Evolutionary conservation across 2,329 filamentous ascomycete species (phyloP).

Genomic region (Uncinocarpus reesii): DNA sequence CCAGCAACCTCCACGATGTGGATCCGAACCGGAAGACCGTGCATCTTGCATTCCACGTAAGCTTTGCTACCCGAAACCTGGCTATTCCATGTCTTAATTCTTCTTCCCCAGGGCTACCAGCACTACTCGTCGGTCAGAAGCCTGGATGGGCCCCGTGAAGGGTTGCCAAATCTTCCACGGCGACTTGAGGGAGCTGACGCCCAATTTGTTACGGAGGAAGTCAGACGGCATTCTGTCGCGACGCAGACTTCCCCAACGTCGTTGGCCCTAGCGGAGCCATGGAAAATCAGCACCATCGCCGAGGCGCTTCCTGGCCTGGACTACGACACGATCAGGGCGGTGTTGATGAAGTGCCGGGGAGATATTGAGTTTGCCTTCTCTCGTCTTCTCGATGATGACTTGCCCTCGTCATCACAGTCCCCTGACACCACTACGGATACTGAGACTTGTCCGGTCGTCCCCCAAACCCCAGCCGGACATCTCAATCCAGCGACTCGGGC

Average conservation of each 20-base stretch:
- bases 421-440: not conserved
- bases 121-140: conserved; percentile 59
- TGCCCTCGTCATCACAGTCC: conserved; percentile 13
- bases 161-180: conserved; percentile 40
- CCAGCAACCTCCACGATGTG: conserved; percentile 38
- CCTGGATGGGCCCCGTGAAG: conserved; percentile 48
- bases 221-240: not conserved
- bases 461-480: conserved; percentile 17
- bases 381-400: conserved; percentile 41
- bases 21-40: conserved; percentile 30
- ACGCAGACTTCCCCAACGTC: conserved; percentile 16
- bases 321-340: conserved; percentile 42
- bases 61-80: conserved; percentile 27
- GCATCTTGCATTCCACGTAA: conserved; percentile 55
- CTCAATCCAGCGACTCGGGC: conserved; percentile 24
- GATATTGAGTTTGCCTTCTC: conserved; percentile 46
- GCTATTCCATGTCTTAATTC: conserved; percentile 3
- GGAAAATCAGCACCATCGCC: conserved; percentile 47
- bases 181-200: conserved; percentile 2
- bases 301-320: conserved; percentile 43
- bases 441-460: conserved; percentile 1
- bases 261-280: conserved; percentile 40
- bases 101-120: conserved; percentile 45
- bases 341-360: conserved; percentile 44
- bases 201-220: conserved; percentile 1